Conservation (phyloP, 169 alveolate species). For the Haemoproteus tartakovskyi region DNA sequence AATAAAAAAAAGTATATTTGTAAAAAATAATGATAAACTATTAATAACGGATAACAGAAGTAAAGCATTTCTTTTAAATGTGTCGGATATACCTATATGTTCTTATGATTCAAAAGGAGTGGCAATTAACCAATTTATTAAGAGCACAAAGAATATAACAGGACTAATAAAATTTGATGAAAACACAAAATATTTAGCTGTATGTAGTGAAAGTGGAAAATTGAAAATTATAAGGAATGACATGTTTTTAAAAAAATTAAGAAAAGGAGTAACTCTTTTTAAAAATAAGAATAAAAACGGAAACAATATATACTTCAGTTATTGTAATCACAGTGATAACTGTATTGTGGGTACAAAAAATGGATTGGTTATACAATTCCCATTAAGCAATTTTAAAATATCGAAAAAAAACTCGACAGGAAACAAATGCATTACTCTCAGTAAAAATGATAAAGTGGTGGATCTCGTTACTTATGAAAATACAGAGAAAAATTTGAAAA, state of each 20-base stretch:
- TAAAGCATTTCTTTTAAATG: slow-evolving; percentile 39
- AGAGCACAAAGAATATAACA: slow-evolving; percentile 33
- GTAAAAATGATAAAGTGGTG: slow-evolving; percentile 42
- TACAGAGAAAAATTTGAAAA: slow-evolving; percentile 8
- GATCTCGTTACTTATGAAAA: slow-evolving; percentile 39
- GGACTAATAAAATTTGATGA: slow-evolving; percentile 44
- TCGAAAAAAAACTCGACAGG: slow-evolving; percentile 50
- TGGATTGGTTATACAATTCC: slow-evolving; percentile 55
- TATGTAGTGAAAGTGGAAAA: slow-evolving; percentile 64
- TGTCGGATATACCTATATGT: slow-evolving; percentile 15
- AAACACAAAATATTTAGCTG: slow-evolving; percentile 37
- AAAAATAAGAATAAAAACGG: slow-evolving; percentile 54
- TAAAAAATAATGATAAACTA: slow-evolving; percentile 25
- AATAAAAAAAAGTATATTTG: slow-evolving; percentile 40
- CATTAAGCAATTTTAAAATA: slow-evolving; percentile 38
- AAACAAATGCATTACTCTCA: slow-evolving; percentile 34
- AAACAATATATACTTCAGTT: slow-evolving; percentile 36
- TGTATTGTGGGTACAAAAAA: slow-evolving; percentile 64
- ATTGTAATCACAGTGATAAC: slow-evolving; percentile 45
- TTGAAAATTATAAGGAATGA: slow-evolving; percentile 57
- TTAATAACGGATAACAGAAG: slow-evolving; percentile 33
- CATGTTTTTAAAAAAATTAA: slow-evolving; percentile 34
- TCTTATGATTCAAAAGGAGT: slow-evolving; percentile 59
- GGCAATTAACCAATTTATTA: slow-evolving; percentile 29
- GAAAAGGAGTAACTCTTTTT: slow-evolving; percentile 55